Conservation (phyloP, 495 filamentous ascomycete species). For the Talaromyces proteolyticus region DNA sequence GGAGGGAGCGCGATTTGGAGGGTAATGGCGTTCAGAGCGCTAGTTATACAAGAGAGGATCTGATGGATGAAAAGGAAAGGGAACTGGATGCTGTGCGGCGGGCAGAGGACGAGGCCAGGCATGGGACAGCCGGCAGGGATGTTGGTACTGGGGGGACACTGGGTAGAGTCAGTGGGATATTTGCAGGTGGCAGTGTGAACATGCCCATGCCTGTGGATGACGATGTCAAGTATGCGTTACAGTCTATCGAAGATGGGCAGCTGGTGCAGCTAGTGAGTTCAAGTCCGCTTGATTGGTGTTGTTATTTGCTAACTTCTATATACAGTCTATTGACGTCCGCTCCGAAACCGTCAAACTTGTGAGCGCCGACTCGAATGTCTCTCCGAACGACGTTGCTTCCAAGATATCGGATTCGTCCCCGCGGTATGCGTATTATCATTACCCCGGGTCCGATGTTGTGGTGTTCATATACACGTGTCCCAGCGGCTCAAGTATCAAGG, state of each 20-base stretch:
- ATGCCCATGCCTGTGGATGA: conserved; percentile 63
- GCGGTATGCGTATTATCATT: conserved; percentile 86
- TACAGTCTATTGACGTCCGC: conserved; percentile 53
- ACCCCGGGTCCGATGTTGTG: conserved; percentile 56
- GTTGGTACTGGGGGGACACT: conserved; percentile 57
- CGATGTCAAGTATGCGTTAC: conserved; percentile 61
- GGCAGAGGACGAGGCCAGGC: conserved; percentile 72
- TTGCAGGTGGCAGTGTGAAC: conserved; percentile 31
- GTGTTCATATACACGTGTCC: conserved; percentile 97
- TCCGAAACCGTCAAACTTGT: conserved; percentile 77
- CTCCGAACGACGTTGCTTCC: conserved; percentile 44
- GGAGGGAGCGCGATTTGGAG: conserved; percentile 70
- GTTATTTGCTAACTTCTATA: conserved; percentile 7
- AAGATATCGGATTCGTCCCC: conserved; percentile 78
- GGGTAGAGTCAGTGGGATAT: conserved; percentile 57
- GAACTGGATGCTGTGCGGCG: conserved; percentile 69
- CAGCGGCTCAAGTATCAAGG: conserved; percentile 71
- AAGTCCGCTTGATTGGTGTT: not conserved
- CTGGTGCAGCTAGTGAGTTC: conserved; percentile 76
- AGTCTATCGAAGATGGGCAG: conserved; percentile 47
- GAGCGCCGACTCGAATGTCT: conserved; percentile 41
- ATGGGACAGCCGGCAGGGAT: conserved; percentile 58
- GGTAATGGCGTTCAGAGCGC: conserved; percentile 20
- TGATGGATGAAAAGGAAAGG: conserved; percentile 85
- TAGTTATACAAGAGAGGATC: conserved; percentile 43